Evolutionary conservation across 148 eudicot species (phyloP).

Genomic region (Rhododendron simsii): DNA sequence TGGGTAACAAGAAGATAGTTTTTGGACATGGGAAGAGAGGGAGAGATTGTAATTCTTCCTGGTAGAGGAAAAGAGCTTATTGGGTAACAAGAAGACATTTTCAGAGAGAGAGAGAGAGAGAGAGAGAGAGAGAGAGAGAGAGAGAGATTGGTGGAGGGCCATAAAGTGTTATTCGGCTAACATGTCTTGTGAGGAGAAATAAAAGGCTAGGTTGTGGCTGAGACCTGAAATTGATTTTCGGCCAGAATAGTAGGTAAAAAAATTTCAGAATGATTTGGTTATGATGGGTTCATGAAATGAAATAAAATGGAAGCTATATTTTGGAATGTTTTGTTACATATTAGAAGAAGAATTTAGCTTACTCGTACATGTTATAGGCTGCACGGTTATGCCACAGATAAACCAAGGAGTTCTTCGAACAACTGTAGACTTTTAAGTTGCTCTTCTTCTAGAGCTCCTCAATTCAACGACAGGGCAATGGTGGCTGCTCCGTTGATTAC

Average conservation of each 20-base stretch:
- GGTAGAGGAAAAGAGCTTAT: neutral
- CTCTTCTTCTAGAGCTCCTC: too few relatives aligned
- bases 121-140: neutral
- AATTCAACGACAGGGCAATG: too few relatives aligned
- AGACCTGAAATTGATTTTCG: neutral
- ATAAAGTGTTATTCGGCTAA: neutral
- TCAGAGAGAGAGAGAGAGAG: neutral
- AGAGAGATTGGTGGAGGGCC: neutral
- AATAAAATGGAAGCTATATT: neutral
- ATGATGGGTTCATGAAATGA: neutral
- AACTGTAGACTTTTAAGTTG: neutral
- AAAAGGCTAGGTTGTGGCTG: neutral
- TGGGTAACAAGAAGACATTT: neutral
- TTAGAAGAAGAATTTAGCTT: too few relatives aligned
- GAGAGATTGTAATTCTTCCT: neutral
- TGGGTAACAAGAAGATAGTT: neutral
- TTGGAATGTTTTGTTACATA: too few relatives aligned
- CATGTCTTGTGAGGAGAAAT: neutral
- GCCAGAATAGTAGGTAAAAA: neutral
- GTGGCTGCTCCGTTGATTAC: too few relatives aligned
- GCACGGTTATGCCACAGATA: neutral
- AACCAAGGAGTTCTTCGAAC: neutral
- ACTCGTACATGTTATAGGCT: neutral
- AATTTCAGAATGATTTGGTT: neutral
- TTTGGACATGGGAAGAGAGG: neutral